Conservation (phyloP, 177 flowering plant species). For the Vitis hybrid region DNA sequence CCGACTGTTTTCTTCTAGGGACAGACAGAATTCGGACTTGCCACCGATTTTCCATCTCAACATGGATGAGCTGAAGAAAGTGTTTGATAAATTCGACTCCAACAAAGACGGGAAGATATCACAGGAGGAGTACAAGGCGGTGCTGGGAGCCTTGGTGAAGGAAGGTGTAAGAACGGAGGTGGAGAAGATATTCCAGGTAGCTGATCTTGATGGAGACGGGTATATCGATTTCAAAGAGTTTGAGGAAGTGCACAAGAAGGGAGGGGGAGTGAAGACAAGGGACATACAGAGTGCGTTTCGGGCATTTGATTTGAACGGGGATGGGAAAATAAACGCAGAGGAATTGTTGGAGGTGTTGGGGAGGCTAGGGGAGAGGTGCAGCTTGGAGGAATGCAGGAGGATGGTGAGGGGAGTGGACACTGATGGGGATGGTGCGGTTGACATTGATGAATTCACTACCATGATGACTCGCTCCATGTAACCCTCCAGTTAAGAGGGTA, state of each 20-base stretch:
- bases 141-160: conserved; percentile 42
- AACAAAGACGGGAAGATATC: conserved; percentile 70
- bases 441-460: conserved; percentile 69
- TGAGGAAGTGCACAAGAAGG: conserved; percentile 54
- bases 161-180: conserved; percentile 36
- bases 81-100: conserved; percentile 51
- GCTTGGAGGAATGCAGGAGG: conserved; percentile 55
- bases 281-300: conserved; percentile 70
- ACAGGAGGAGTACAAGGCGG: conserved; percentile 39
- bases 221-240: conserved; percentile 78
- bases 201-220: conserved; percentile 70
- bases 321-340: conserved; percentile 75
- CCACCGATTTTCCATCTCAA: conserved; percentile 30
- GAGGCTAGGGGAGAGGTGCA: conserved; percentile 69
- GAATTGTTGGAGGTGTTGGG: conserved; percentile 55
- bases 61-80: conserved; percentile 48
- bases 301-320: conserved; percentile 60
- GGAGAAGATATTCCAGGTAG: conserved; percentile 51
- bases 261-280: conserved; percentile 42
- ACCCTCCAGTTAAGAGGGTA: conserved; percentile 7
- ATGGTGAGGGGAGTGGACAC: conserved; percentile 69
- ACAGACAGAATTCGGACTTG: conserved; percentile 40
- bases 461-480: conserved; percentile 75
- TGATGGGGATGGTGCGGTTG: conserved; percentile 59
- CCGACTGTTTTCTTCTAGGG: conserved; percentile 34